Base-by-base conservation (phyloP, 2,329 filamentous ascomycete genomes). In the Botrytis squamosa region DNA sequence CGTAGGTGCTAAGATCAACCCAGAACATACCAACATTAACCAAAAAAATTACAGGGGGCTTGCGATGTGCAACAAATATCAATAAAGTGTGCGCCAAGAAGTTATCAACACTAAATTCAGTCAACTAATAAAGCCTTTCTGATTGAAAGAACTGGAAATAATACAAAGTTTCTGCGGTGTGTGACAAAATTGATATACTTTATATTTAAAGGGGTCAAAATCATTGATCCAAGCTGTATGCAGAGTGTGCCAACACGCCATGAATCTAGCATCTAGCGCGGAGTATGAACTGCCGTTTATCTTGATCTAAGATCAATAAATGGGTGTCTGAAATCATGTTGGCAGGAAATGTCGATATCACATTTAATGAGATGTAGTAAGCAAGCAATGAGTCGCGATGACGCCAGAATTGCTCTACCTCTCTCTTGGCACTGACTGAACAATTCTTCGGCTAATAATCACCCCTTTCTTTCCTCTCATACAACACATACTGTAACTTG, bases 391-490 rank as follows among this genome's bases (percentile, higher is more conserved):
- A 6, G 46, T 55, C 20, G 33, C n/a, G 3, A 55, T 67, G 65
- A 67, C 9, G 12, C 3, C 12, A 46, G 16, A 29, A 2, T 29
- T 67, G 64, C 38, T 55, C 8, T 57, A 14, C n/a, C 64, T 8
- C 2, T n/a, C 22, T 36, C 14, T 49, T 29, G 9, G 33, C 65
- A 40, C 36, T 29, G 38, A 20, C 36, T 29, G 38, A 20, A 49
- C 36, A 67, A 55, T 40, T 46, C 29, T 52, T 67, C 65, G 65
- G 65, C 16, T 67, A 67, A 67, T 40, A 46, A 55, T 29, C 38
- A 22, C 33, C 65, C 65, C 65, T 44, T 67, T 67, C 29, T 25
- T 67, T 55, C 7, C 40, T 9, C 9, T 16, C 36, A 22, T 5
- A 29, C 46, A 55, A 22, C 65, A 67, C 16, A 67, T 40, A 33